Base-by-base conservation (phyloP, 2,329 filamentous ascomycete genomes). In the Stenocarpella maydis region DNA sequence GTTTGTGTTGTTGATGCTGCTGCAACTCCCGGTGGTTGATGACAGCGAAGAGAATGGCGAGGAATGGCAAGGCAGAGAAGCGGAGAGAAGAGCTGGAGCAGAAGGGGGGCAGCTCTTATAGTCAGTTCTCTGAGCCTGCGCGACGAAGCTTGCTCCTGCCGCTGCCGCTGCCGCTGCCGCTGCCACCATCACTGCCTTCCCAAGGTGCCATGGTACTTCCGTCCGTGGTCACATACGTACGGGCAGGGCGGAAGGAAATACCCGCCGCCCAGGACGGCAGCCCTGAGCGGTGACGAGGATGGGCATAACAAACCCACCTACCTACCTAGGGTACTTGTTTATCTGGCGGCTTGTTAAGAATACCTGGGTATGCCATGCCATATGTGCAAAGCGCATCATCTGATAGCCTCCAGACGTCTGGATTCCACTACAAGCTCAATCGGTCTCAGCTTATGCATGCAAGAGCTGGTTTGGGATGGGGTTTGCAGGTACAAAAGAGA, bases 21-120 rank as follows among this genome's bases (percentile, higher is more conserved):
- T 24, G 31, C 41, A 12, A 17, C 19, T 37, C 52, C 47, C 37
- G 14, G 19, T 47, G 50, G 19, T 21, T 5, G 39, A 45, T 4
- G 50, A 66, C 24, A 28, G 31, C 15, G 19, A 58, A 64, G 69
- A 28, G 47, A 47, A 41, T 67, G 67, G 52, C 24, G 37, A 41
- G 9, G 37, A 26, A 53, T 19, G 49, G n/a, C 8, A 9, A 45
- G 50, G 15, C 15, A 41, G 34, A 69, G 39, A 37, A 55, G 19
- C 17, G 19, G 12, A 17, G 58, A n/a, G 19, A 12, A 37, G 31
- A 24, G n/a, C 9, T 6, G 15, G 14, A 19, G n/a, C 6, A 17
- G 21, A 55, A 39, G 3, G 34, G 34, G 21, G 21, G n/a, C 31
- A 24, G 3, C 21, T 55, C 14, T 39, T 55, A n/a, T 26, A 21